Evolutionary conservation across 2,329 filamentous ascomycete genomes (phyloP).

Genomic region (Cercospora citrullina): DNA sequence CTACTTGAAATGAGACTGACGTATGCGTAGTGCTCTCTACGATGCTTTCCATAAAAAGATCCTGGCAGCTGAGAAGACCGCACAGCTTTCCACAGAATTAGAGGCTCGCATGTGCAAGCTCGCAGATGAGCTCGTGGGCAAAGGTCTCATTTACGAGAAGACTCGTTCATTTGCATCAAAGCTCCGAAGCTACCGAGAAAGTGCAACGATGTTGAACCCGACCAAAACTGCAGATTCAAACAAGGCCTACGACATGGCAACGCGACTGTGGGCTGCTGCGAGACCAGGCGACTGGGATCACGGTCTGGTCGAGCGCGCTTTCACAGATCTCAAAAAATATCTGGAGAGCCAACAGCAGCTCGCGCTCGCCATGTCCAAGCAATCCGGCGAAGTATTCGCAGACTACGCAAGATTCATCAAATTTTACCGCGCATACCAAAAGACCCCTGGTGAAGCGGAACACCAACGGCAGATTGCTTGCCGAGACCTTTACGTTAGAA

Average conservation of each 20-base stretch:
- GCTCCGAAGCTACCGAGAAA: not conserved
- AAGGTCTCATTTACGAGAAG: not conserved
- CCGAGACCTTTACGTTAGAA: not conserved
- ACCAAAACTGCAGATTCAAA: not conserved
- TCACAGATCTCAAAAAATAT: not conserved
- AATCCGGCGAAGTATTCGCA: not conserved
- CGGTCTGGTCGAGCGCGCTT: not conserved
- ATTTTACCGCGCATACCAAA: not conserved
- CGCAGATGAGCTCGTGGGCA: not conserved
- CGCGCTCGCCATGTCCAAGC: not conserved
- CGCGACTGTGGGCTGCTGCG: not conserved
- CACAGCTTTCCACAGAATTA: not conserved
- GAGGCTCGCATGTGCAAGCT: constrained; percentile 5
- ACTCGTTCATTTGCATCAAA: constrained; percentile 1
- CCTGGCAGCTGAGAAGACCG: not conserved
- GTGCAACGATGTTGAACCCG: not conserved
- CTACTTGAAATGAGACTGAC: not conserved
- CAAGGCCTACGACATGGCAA: not conserved
- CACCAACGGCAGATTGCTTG: not conserved
- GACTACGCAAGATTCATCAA: not conserved
- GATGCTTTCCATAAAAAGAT: not conserved
- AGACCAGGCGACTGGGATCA: constrained; percentile 5
- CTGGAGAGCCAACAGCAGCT: not conserved
- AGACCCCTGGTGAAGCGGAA: not conserved
- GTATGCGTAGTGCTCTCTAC: not conserved